Conservation (phyloP, 106 monocot species). For the Dioscorea dumetorum region DNA sequence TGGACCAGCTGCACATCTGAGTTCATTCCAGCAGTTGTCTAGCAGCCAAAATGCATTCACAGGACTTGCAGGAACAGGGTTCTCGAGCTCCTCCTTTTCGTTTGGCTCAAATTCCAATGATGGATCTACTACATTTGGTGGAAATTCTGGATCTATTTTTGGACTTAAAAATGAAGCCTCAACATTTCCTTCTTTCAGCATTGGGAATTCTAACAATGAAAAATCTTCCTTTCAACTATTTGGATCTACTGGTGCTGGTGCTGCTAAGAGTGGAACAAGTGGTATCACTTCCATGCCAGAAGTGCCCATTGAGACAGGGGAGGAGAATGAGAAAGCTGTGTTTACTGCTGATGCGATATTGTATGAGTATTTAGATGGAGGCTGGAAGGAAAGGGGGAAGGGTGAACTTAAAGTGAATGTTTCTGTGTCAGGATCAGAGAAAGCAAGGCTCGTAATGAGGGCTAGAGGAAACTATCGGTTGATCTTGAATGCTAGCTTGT, state of each 20-base stretch:
- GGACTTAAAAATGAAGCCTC: constrained; percentile 28
- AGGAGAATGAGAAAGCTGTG: constrained; percentile 80
- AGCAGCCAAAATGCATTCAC: constrained; percentile 97
- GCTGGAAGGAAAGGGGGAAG: constrained; percentile 98
- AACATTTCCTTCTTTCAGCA: constrained; percentile 30
- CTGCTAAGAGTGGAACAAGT: constrained; percentile 19
- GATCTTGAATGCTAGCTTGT: constrained; percentile 84
- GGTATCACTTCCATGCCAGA: constrained; percentile 44
- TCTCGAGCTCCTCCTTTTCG: constrained; percentile 62
- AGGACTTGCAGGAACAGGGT: constrained; percentile 82
- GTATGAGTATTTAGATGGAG: constrained; percentile 80
- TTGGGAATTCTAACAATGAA: constrained; percentile 35
- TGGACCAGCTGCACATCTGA: constrained; percentile 26
- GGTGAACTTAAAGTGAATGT: constrained; percentile 82
- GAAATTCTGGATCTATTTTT: constrained; percentile 36
- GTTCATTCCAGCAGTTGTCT: constrained; percentile 78
- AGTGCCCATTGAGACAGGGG: constrained; percentile 80
- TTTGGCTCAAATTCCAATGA: constrained; percentile 53
- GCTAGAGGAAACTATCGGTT: constrained; percentile 83
- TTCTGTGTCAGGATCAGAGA: constrained; percentile 34
- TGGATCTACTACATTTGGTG: constrained; percentile 28
- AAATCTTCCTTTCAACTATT: constrained; percentile 16
- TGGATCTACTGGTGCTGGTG: constrained; percentile 17
- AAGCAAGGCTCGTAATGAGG: constrained; percentile 85
- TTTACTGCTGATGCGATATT: constrained; percentile 86